Base-by-base conservation (phyloP, 2,329 filamentous ascomycete genomes). In the Talaromyces sp. region DNA sequence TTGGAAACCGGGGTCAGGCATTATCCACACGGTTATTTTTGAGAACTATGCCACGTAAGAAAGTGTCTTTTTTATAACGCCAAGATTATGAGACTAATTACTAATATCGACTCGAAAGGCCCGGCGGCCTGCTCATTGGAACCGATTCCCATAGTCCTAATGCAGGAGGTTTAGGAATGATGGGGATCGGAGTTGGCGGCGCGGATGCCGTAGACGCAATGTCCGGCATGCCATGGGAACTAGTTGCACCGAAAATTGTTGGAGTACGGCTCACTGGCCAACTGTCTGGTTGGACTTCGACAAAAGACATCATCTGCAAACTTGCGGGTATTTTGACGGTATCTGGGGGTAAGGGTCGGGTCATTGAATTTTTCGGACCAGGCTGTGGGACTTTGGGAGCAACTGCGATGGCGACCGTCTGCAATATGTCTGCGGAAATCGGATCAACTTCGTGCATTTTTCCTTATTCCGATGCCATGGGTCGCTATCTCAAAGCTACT, bases 81-180 rank as follows among this genome's bases (percentile, higher is more conserved):
- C 6, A 27, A 27, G 27, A 4, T 27, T 27, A 30, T 7, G 2
- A 30, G 44, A 36, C 22, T 6, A 5, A 30, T 17, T 30, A n/a
- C 52, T 55, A 15, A 55, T 55, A 15, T 49, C 3, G n/a, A 49
- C 4, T 8, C 7, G 9, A 55, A 15, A 71, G 72, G 88, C 93
- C 93, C 67, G 93, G 95, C 85, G 93, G 89, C 85, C 87, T 98
- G 62, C 87, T 98, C 75, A 97, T 98, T 75, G 93, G 93, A 77
- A 98, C 93, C 69, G 93, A 98, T 79, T 96, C 92, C 61, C 93
- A 98, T 84, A 98, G 95, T 63, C 93, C 93, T 72, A 98, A 98
- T 77, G 93, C 87, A 73, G 93, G 93, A 84, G 93, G 93, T 85
- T 88, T 98, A 62, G 93, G 92, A 76, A 96, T 96, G 89, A 87